These are phyloP conservation scores for Rhodamnia argentea DNA, from an alignment of 345 rosid genomes.

Conservation along the genomic window DNA sequence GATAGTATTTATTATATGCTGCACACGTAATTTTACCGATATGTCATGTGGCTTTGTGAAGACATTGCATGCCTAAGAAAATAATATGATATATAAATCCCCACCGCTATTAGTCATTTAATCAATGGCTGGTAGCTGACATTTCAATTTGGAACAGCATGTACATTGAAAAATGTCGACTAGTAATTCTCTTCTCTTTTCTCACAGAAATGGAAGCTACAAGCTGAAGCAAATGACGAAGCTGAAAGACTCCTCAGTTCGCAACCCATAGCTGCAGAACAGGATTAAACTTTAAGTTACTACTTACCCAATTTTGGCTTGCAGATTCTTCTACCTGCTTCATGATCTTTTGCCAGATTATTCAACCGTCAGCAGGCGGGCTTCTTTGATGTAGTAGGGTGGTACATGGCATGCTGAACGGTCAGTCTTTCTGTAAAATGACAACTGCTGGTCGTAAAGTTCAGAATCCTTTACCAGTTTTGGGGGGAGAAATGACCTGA, in stretches of 20 bases:
- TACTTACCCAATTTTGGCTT: background rate
- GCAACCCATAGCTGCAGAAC: constrained; percentile 28
- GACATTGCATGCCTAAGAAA: background rate
- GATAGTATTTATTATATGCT: background rate
- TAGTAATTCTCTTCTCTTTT: background rate
- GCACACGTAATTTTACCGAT: background rate
- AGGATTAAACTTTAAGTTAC: background rate
- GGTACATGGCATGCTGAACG: background rate
- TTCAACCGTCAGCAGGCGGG: background rate
- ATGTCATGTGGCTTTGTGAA: background rate
- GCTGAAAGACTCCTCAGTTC: constrained; percentile 86
- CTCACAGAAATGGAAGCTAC: constrained; percentile 74
- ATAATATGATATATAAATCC: background rate
- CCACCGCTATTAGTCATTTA: background rate
- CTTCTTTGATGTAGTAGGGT: background rate
- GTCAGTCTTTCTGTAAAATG: background rate
- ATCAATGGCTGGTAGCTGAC: background rate
- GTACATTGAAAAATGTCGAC: background rate
- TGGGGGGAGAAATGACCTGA: background rate
- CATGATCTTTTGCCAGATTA: background rate
- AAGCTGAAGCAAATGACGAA: constrained; percentile 94
- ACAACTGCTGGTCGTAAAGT: background rate
- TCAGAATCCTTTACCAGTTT: background rate
- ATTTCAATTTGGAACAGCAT: background rate
- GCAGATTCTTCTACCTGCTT: background rate